These are phyloP conservation scores for Alternaria brassicae DNA, from an alignment of 2,329 filamentous ascomycete species.

Conservation along the genomic window DNA sequence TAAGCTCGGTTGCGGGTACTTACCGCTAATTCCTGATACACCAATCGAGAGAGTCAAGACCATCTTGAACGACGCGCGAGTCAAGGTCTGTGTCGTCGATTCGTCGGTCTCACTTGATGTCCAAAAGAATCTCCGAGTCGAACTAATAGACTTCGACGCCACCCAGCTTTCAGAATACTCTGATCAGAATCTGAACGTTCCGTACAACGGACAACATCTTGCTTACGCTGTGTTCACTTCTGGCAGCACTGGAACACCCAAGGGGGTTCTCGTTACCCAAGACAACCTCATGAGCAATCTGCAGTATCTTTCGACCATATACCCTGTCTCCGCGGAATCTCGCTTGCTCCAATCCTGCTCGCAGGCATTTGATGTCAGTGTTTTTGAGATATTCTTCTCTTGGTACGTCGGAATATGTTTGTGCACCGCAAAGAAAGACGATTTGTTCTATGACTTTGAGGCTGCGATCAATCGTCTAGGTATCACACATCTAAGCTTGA, in stretches of 20 bases:
- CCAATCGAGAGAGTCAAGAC: conserved; percentile 66
- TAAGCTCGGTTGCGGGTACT: conserved; percentile 78
- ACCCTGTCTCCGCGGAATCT: conserved; percentile 63
- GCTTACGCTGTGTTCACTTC: conserved; percentile 86
- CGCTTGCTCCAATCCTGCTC: conserved; percentile 83
- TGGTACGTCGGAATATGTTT: conserved; percentile 81
- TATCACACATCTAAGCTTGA: conserved; percentile 83
- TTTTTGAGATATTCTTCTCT: conserved; percentile 89
- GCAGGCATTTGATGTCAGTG: conserved; percentile 84
- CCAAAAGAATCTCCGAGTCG: conserved; percentile 5
- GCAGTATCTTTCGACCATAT: conserved; percentile 68
- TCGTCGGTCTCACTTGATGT: conserved; percentile 17
- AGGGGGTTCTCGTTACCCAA: conserved; percentile 80
- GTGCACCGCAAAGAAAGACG: conserved; percentile 76
- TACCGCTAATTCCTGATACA: conserved; percentile 79
- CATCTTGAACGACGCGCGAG: conserved; percentile 68
- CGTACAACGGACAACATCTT: conserved; percentile 58
- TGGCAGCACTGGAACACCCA: conserved; percentile 80
- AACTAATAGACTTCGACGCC: conserved; percentile 40
- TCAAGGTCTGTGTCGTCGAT: conserved; percentile 58
- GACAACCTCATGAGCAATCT: conserved; percentile 79
- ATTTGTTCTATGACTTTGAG: conserved; percentile 76
- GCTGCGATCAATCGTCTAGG: conserved; percentile 66
- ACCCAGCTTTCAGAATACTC: conserved; percentile 44
- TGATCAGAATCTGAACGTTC: conserved; percentile 47